These are phyloP conservation scores for Starmerella sirachaensis DNA, from an alignment of 805 yeast species.

Conservation along the genomic window DNA sequence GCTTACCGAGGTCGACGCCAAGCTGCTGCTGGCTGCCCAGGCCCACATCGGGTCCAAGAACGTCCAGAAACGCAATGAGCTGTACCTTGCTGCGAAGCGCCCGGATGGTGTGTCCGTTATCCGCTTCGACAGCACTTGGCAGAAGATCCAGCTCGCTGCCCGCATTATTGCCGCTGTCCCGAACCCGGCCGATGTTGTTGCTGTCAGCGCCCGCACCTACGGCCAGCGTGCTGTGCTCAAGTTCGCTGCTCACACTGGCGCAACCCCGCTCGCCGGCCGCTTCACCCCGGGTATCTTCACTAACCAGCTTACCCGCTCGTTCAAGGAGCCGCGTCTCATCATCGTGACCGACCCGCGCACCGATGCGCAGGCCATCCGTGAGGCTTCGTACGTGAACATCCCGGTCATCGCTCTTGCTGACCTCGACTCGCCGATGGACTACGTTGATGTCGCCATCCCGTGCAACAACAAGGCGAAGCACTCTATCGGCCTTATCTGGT, in stretches of 20 bases:
- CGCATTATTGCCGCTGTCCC: constrained; percentile 99
- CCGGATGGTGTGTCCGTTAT: constrained; percentile 65
- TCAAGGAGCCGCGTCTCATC: constrained; percentile 99
- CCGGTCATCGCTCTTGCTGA: constrained; percentile 99
- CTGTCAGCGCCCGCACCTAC: constrained; percentile 96
- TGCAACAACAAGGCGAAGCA: constrained; percentile 99
- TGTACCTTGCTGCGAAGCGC: constrained; percentile 21
- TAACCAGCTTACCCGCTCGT: constrained; percentile 98
- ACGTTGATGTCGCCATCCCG: constrained; percentile 99
- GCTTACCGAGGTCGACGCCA: constrained; percentile 95
- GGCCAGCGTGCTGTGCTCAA: constrained; percentile 99
- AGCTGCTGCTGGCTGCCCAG: constrained; percentile 98
- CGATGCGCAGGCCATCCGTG: constrained; percentile 99
- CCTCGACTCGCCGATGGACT: constrained; percentile 98
- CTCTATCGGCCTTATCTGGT: constrained; percentile 99
- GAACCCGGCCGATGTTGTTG: constrained; percentile 96
- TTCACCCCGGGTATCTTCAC: constrained; percentile 99
- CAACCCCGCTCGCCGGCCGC: constrained; percentile 99
- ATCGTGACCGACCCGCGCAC: constrained; percentile 99
- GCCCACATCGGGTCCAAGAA: constrained; percentile 98
- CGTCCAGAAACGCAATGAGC: constrained; percentile 60
- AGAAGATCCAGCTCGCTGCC: constrained; percentile 98
- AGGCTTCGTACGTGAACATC: constrained; percentile 98
- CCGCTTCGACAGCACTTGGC: constrained; percentile 99
- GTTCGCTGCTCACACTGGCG: constrained; percentile 99